Evolutionary conservation across 2,329 filamentous ascomycete genomes (phyloP).

Genomic region (Didymosphaeria variabile): DNA sequence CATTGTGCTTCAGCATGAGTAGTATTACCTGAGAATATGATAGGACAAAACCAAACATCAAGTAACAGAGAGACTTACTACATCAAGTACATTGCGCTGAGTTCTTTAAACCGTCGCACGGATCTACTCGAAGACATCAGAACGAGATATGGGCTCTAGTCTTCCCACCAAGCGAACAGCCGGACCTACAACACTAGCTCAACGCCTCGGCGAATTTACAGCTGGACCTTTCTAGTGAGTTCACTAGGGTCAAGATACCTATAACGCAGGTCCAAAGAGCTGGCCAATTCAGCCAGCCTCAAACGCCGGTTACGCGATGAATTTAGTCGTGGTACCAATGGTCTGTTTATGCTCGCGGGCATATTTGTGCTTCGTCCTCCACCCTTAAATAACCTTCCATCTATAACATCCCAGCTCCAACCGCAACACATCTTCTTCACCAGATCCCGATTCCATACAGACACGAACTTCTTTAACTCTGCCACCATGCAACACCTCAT

Average conservation of each 20-base stretch:
- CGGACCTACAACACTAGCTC: background rate
- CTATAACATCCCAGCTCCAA: background rate
- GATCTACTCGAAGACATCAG: background rate
- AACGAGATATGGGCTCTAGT: background rate
- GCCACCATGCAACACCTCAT: constrained; percentile 28
- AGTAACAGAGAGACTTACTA: background rate
- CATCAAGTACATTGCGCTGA: background rate
- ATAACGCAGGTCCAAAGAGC: background rate
- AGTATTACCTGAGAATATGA: background rate
- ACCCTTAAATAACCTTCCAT: background rate
- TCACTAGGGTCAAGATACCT: background rate
- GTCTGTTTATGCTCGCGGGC: background rate
- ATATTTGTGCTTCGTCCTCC: background rate
- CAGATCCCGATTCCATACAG: background rate
- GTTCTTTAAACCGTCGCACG: background rate
- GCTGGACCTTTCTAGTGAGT: background rate
- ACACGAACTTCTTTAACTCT: background rate
- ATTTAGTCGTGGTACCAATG: constrained; percentile 3
- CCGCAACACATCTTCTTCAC: background rate
- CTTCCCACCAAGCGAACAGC: background rate
- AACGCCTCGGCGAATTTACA: background rate
- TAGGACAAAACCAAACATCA: background rate
- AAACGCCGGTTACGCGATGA: background rate
- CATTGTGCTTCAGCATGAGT: background rate
- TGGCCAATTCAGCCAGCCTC: constrained; percentile 2